Base-by-base conservation (phyloP, 2,329 filamentous ascomycete genomes). In the Colletotrichum euphorbiae region DNA sequence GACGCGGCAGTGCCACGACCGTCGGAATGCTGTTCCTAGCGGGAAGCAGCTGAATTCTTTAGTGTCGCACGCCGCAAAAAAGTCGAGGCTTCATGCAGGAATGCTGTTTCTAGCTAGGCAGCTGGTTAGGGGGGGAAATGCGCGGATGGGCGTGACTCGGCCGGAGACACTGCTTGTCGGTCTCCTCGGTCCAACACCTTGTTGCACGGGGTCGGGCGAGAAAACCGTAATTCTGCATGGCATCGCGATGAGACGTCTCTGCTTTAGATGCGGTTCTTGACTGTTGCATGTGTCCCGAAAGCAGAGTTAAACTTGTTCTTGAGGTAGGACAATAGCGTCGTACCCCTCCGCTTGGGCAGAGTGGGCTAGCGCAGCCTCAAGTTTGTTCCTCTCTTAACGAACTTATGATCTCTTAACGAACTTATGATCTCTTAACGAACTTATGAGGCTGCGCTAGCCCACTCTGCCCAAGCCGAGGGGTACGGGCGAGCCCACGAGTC, bases 131-230 rank as follows among this genome's bases (percentile, higher is more conserved):
- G 45, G 46, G 55, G 36, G 54, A 48, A 59, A 36, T n/a, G 60
- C 28, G 19, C 19, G 13, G 17, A 36, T 7, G 43, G 17, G 33
- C 33, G 36, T 40, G 13, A 52, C 24, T 46, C 48, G 56, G 21
- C 63, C 63, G 58, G 50, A 38, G 50, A 24, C 63, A 61, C n/a
- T 24, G 33, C n/a, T 43, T 24, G n/a, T n/a, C n/a, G 7, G 43
- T 50, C 17, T 24, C 21, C n/a, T 43, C 17, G 11, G 33, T 50
- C 17, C 50, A 17, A 42, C 24, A 21, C 28, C 24, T 24, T 15
- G 48, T 51, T 12, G 21, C 11, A 31, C 12, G 24, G n/a, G 33
- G 31, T 33, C 13, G 40, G 45, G 17, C 36, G 50, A 19, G 42
- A 24, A 46, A 43, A 46, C 38, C 13, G 36, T 12, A 21, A 60